Percentiles rank a stretch among this genome's conserved stretches.
Evolutionary conservation across 1,284 basidiomycete species (phyloP).

Genomic region (Malassezia caprae): DNA sequence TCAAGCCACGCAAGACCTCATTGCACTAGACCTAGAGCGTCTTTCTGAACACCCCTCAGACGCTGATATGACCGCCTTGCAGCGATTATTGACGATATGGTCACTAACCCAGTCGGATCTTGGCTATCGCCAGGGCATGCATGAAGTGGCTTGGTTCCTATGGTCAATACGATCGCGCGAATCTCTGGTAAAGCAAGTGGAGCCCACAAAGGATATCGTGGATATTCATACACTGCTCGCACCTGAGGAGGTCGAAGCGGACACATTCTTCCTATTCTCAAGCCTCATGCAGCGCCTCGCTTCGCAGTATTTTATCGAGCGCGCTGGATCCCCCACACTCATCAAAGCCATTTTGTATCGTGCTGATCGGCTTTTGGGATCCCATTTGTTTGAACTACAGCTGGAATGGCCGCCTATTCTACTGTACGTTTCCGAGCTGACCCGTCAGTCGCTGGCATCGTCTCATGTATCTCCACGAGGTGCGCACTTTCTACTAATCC

Average conservation of each 20-base stretch:
- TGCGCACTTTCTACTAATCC: background rate
- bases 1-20: background rate
- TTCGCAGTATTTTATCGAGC: background rate
- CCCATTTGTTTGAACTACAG: conserved; percentile 1
- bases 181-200: background rate
- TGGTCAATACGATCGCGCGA: conserved; percentile 25
- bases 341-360: conserved; percentile 14
- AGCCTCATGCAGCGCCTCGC: conserved; percentile 3
- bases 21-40: conserved; percentile 9
- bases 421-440: background rate
- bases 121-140: conserved; percentile 47
- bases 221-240: background rate
- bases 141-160: conserved; percentile 40
- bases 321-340: conserved; percentile 6
- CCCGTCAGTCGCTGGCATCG: conserved; percentile 13
- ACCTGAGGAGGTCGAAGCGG: conserved; percentile 5
- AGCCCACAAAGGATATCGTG: background rate
- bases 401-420: conserved; percentile 15
- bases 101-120: conserved; percentile 26
- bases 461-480: conserved; percentile 10
- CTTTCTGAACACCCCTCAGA: background rate
- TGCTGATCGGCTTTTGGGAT: background rate
- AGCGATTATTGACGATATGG: conserved; percentile 35
- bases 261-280: conserved; percentile 9
- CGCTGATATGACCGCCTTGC: background rate